These are phyloP conservation scores for Xerophyta viscosa DNA, from an alignment of 106 monocot genomes.

Conservation along the genomic window DNA sequence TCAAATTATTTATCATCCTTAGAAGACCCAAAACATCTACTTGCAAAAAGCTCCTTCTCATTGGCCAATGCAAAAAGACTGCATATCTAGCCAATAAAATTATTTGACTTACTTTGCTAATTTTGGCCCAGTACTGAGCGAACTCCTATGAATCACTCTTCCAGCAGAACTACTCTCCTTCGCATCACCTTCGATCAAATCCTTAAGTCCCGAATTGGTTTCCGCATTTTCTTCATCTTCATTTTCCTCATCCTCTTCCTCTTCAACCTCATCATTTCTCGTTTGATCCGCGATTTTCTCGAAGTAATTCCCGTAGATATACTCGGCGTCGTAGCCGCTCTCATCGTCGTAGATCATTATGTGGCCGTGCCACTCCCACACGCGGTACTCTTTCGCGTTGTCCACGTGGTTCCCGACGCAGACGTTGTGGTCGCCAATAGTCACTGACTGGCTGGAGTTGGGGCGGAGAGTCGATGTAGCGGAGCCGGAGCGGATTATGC, in stretches of 20 bases:
- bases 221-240: slow-evolving; percentile 26
- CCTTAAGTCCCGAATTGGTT: slow-evolving; percentile 52
- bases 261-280: background rate
- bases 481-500: slow-evolving; percentile 51
- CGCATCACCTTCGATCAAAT: slow-evolving; percentile 50
- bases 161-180: slow-evolving; percentile 1
- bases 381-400: slow-evolving; percentile 46
- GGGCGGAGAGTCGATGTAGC: slow-evolving; percentile 60
- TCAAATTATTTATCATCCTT: too few relatives aligned
- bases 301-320: slow-evolving; percentile 91
- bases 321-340: slow-evolving; percentile 81
- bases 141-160: slow-evolving; percentile 44
- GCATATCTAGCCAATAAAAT: too few relatives aligned
- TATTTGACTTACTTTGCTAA: background rate
- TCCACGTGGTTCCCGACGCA: slow-evolving; percentile 87
- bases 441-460: slow-evolving; percentile 86
- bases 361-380: slow-evolving; percentile 99
- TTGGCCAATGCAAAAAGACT: too few relatives aligned
- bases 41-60: too few relatives aligned
- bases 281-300: slow-evolving; percentile 49
- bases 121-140: slow-evolving; percentile 1
- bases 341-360: slow-evolving; percentile 90
- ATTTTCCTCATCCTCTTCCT: slow-evolving; percentile 11
- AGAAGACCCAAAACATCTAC: too few relatives aligned
- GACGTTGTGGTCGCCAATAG: slow-evolving; percentile 75